Conservation (phyloP, 2,329 filamentous ascomycete genomes). For the Geoglossum cookeanum region DNA sequence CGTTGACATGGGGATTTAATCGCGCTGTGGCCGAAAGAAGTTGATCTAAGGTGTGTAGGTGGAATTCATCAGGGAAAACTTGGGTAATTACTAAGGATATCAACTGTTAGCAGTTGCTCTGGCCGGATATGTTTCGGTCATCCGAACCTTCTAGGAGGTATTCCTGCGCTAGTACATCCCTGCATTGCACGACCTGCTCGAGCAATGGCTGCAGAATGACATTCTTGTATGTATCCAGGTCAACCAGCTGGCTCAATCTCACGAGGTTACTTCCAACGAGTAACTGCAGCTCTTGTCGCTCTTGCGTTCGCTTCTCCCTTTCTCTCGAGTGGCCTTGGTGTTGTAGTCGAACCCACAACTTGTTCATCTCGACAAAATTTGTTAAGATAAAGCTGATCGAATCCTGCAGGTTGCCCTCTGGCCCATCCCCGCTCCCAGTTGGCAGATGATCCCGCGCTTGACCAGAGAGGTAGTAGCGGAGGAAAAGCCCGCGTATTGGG, state of each 20-base stretch:
- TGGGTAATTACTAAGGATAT: conserved; percentile 63
- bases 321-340: conserved; percentile 95
- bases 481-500: conserved; percentile 81
- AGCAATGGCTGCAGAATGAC: conserved; percentile 73
- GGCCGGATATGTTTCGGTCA: conserved; percentile 2
- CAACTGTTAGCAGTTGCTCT: conserved; percentile 7
- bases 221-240: conserved; percentile 83
- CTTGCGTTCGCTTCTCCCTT: conserved; percentile 78
- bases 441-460: conserved; percentile 85
- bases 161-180: conserved; percentile 91
- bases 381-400: conserved; percentile 96
- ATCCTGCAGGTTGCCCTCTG: conserved; percentile 88
- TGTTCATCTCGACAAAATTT: conserved; percentile 99
- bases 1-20: conserved; percentile 88
- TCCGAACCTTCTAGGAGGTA: conserved; percentile 64
- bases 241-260: conserved; percentile 82
- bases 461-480: conserved; percentile 89
- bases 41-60: conserved; percentile 89
- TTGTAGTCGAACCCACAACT: conserved; percentile 92
- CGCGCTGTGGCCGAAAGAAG: conserved; percentile 84
- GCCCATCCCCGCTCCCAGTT: conserved; percentile 63
- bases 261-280: conserved; percentile 94
- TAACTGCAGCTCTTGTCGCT: conserved; percentile 86
- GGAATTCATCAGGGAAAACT: conserved; percentile 96
- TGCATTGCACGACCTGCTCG: conserved; percentile 94